Evolutionary conservation across 2,329 filamentous ascomycete genomes (phyloP).

Genomic region (Alternaria ethzedia): DNA sequence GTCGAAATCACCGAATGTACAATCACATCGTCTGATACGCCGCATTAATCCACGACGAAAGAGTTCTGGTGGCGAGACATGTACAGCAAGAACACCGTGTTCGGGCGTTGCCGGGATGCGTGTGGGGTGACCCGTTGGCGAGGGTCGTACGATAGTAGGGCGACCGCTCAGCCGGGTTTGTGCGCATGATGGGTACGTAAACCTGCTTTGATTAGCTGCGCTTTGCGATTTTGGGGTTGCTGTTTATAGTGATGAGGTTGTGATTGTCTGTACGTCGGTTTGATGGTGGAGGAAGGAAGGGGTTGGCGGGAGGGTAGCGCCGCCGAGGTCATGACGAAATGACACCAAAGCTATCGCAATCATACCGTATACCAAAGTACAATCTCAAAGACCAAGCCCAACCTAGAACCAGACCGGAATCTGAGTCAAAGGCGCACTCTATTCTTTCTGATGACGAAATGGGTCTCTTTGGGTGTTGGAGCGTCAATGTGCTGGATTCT

Average conservation of each 20-base stretch:
- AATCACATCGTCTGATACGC: not conserved
- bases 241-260: not conserved
- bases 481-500: not conserved
- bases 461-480: not conserved
- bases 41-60: not conserved
- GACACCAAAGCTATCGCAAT: no score
- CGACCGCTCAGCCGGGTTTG: not conserved
- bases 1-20: not conserved
- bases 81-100: not conserved
- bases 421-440: no score
- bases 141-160: conserved; percentile 8
- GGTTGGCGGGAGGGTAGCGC: no score
- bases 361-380: no score
- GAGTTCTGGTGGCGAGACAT: conserved; percentile 6
- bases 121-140: conserved; percentile 7
- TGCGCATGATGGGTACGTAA: not conserved
- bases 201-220: not conserved
- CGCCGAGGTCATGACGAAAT: no score
- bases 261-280: not conserved
- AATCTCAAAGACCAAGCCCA: no score
- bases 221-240: not conserved
- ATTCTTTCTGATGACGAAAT: not conserved
- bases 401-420: no score
- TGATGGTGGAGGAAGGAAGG: no score
- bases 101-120: conserved; percentile 4